Base-by-base conservation (phyloP, 768 basidiomycete genomes). In the Sutorius australiensis region DNA sequence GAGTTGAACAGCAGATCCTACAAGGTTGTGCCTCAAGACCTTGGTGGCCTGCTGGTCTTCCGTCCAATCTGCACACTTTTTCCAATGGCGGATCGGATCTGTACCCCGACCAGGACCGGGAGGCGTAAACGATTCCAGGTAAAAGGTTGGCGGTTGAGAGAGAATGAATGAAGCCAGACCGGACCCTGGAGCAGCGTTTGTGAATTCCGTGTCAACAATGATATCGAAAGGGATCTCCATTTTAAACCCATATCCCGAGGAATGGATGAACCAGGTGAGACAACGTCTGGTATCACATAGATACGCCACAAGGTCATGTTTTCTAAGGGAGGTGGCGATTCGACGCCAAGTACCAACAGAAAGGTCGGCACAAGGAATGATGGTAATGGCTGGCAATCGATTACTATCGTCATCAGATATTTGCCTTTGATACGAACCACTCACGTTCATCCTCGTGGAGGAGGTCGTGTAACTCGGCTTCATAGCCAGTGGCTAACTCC, bases 271-370 rank as follows among this genome's bases (percentile, higher is more conserved):
- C 91, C 91, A 92, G 5, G 80, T 80, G 28, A 92, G 71, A 61
- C 79, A 83, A 38, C 78, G 81, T 59, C 80, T 86, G 38, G 66
- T 56, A 21, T 90, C 85, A 66, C 80, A 90, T 12, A 87, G 73
- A 67, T 91, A 92, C 2, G 87, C 86, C 32, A 92, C 75, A 9
- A 92, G 75, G 67, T 89, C 88, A 57, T 84, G 77, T 48, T 78
- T 79, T 56, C 69, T 73, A 5, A 72, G 62, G 21, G 74, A 67
- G 36, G 81, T 80, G 2, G 82, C 80, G 37, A 90, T 81, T 39
- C 91, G 84, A 46, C 84, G 80, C 89, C 90, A 93, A 9, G 77
- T 79, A 34, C 91, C 91, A 55, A 93, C 80, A 8, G 82, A 79
- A 45, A 92, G 74, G 65, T 87, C 82, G 16, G 79, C 80, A 67